Evolutionary conservation across 2,329 filamentous ascomycete genomes (phyloP), one percentile per base, ranked within the genome.

Genomic region (Teratosphaeria zuluensis): DNA sequence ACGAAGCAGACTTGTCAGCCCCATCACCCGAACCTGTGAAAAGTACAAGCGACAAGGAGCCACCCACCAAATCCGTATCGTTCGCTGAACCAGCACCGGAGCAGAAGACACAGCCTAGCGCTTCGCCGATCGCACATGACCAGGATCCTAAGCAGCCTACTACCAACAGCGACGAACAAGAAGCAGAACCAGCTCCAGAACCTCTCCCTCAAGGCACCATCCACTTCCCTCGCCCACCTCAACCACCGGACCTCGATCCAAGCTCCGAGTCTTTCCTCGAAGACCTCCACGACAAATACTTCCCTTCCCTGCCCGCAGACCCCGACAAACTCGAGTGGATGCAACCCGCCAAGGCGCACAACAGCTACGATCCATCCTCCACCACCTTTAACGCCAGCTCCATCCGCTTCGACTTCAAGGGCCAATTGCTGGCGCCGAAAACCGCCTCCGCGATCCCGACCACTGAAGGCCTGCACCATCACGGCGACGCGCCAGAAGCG

Each of bases 321-420:
- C 91, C 92, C 0, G 85, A 86, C 59, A 87, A 89, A 56, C 83
- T 96, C 3, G 89, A 90, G 21, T 99, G 92, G 92, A 94, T 97
- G 83, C 85, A 55, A 86, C 88, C 14, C 70, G 88, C 55, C 6
- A 84, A 4, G 73, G 68, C 80, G 79, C 82, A 86, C 64, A 90
- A 4, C 4, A 28, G 90, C 8, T 97, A 97, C 76, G 89, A 92
- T 70, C 91, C 92, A 0, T 81, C 83, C 14, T 85, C 90, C 61
- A 78, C 82, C 48, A 83, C 84, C 2, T 81, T 95, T n/a, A 79
- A 87, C 35, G 80, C 92, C 1, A 85, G 88, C 0, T 84, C 88
- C 35, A 81, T 99, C 55, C 88, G 94, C 58, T 99, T 97, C 78
- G 88, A 92, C 71, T 95, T 99, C 72, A 82, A 81, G 55, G 94